Evolutionary conservation across 768 basidiomycete genomes (phyloP), one percentile per base, ranked within the genome.

Genomic region (Sarcomyxa edulis): DNA sequence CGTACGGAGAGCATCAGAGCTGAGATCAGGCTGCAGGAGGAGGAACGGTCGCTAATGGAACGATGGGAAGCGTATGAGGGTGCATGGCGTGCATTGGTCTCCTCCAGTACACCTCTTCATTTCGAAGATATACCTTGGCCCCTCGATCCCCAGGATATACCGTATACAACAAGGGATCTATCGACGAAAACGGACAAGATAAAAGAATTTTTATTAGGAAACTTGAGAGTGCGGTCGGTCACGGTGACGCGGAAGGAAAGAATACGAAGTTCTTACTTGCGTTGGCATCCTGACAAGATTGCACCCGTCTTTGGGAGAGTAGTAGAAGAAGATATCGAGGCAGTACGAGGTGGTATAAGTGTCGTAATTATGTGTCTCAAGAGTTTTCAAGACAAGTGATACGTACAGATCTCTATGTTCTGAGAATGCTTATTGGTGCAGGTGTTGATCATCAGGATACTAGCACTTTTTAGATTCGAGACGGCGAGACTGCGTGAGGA

Each of bases 281-380:
- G 78, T 7, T 84, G 79, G 73, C 81, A 82, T 50, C 81, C 82
- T 1, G 81, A 84, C 53, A 83, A 82, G 59, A 60, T 74, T 47
- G 64, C 69, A 3, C 39, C 45, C 2, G 43, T 79, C 11, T 48
- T 78, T n/a, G 44, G 52, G 11, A 63, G 66, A 24, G 67, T 76
- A 6, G 54, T 56, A 1, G 60, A 63, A 2, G 62, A 65, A n/a
- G 74, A 79, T 40, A 39, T 56, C 43, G 65, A 68, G 14, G 55
- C 50, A 5, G 71, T 78, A 7, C 58, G 52, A 18, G 62, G 66
- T 34, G 78, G 74, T 1, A 61, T 79, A 6, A 63, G 66, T 43
- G 38, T 57, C 14, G 69, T 80, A 5, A 52, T 66, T 21, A 43
- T 53, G 26, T 59, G 55, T 43, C 47, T 70, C 35, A 45, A 56